Evolutionary conservation across 2,329 filamentous ascomycete species (phyloP).

Genomic region (Ceratocystis ficicola): DNA sequence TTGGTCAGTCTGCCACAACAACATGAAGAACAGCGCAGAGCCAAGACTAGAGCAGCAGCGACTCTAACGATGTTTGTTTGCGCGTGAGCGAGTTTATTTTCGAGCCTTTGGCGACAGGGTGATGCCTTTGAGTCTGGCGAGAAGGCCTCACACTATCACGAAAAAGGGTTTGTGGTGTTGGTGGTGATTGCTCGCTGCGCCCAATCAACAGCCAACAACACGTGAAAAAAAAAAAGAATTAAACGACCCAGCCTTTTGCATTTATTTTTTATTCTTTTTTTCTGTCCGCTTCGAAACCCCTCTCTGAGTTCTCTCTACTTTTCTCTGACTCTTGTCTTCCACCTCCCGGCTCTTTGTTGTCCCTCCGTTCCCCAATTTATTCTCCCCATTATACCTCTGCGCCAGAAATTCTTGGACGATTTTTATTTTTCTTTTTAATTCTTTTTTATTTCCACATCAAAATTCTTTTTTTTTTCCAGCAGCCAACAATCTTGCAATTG

Average conservation of each 20-base stretch:
- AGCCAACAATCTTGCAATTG: neutral
- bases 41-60: too few relatives aligned
- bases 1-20: too few relatives aligned
- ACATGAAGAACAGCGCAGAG: too few relatives aligned
- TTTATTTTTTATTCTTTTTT: constrained; percentile 7
- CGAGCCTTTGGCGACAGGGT: neutral
- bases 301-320: constrained; percentile 7
- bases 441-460: neutral
- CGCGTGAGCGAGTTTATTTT: too few relatives aligned
- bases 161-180: too few relatives aligned
- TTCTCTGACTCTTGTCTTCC: constrained; percentile 15
- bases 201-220: neutral
- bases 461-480: neutral
- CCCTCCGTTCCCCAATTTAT: neutral
- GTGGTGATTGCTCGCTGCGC: too few relatives aligned
- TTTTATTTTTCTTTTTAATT: constrained; percentile 10
- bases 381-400: neutral
- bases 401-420: neutral
- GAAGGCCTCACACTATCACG: neutral
- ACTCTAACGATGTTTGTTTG: too few relatives aligned
- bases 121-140: neutral
- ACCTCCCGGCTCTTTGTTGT: neutral
- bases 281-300: constrained; percentile 12
- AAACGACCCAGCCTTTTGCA: constrained; percentile 13
- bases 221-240: too few relatives aligned